Evolutionary conservation across 345 rosid genomes (phyloP).

Genomic region (Hypericum androsaemum): DNA sequence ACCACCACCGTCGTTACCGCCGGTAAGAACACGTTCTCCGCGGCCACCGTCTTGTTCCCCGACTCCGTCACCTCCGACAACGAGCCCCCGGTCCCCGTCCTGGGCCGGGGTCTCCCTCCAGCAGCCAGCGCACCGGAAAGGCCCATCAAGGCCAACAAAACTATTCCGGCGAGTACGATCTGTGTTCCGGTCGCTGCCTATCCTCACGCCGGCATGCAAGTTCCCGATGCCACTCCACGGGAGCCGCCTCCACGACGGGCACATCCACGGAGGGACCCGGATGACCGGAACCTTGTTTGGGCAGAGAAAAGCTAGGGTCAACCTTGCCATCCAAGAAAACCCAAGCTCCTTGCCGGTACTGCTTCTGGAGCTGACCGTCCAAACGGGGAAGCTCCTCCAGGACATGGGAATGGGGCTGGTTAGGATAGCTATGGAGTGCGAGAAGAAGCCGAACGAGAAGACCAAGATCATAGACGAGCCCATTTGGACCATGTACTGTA

Average conservation of each 20-base stretch:
- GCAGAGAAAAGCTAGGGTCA: constrained; percentile 50
- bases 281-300: constrained; percentile 76
- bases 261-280: constrained; percentile 71
- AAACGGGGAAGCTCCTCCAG: constrained; percentile 65
- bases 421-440: constrained; percentile 71
- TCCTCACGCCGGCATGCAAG: constrained; percentile 47
- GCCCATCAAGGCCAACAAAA: constrained; percentile 28
- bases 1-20: constrained; percentile 9
- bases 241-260: constrained; percentile 33
- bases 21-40: no score
- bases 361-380: constrained; percentile 55
- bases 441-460: constrained; percentile 53
- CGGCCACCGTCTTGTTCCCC: no score
- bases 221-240: constrained; percentile 40
- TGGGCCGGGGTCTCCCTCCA: constrained; percentile 27
- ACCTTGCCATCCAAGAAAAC: constrained; percentile 63
- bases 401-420: constrained; percentile 67
- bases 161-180: constrained; percentile 43
- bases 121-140: constrained; percentile 37
- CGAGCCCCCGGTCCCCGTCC: not conserved
- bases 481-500: constrained; percentile 63
- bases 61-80: no score
- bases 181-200: constrained; percentile 62
- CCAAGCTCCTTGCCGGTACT: constrained; percentile 54
- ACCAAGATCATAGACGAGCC: constrained; percentile 56